phyloP scores from a whole-genome alignment of 495 filamentous ascomycete species.

The Penicillium steckii region DNA sequence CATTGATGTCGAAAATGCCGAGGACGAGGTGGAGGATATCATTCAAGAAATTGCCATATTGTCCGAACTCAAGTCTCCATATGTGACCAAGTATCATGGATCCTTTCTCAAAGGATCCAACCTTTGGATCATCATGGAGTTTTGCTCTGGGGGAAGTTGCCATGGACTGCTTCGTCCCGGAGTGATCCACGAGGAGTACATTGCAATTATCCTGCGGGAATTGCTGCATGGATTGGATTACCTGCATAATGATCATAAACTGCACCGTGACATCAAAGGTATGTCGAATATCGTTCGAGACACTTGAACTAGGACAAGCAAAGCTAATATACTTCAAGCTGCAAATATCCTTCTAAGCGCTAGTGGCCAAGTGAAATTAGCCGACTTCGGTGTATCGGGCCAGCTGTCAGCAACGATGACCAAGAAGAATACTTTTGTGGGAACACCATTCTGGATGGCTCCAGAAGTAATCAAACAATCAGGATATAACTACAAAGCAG shows the following conservation, averaged over 20 bases:
- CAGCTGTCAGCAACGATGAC: slow-evolving; percentile 99
- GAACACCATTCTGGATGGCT: slow-evolving; percentile 99
- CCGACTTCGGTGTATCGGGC: slow-evolving; percentile 96
- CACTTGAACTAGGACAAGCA: neutral
- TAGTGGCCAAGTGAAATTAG: slow-evolving; percentile 93
- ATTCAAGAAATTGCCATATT: slow-evolving; percentile 97
- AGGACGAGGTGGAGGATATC: slow-evolving; percentile 98
- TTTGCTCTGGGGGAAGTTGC: slow-evolving; percentile 90
- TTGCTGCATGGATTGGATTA: slow-evolving; percentile 89
- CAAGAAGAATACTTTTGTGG: slow-evolving; percentile 98
- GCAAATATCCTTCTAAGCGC: slow-evolving; percentile 85
- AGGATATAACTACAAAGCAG: slow-evolving; percentile 97
- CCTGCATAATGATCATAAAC: slow-evolving; percentile 89
- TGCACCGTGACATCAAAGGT: slow-evolving; percentile 98
- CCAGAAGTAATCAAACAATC: slow-evolving; percentile 98
- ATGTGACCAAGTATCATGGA: slow-evolving; percentile 95
- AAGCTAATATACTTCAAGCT: slow-evolving; percentile 51
- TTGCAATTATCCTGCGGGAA: slow-evolving; percentile 89
- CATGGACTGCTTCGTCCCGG: slow-evolving; percentile 90
- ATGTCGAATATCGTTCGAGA: slow-evolving; percentile 6
- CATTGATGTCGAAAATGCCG: slow-evolving; percentile 97
- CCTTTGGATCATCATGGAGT: slow-evolving; percentile 98
- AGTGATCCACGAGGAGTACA: slow-evolving; percentile 88
- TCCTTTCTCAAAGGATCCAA: slow-evolving; percentile 94
- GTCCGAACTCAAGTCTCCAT: slow-evolving; percentile 87